Evolutionary conservation across 192 early-diverging fungal species (phyloP).

Genomic region (Backusella sp.): DNA sequence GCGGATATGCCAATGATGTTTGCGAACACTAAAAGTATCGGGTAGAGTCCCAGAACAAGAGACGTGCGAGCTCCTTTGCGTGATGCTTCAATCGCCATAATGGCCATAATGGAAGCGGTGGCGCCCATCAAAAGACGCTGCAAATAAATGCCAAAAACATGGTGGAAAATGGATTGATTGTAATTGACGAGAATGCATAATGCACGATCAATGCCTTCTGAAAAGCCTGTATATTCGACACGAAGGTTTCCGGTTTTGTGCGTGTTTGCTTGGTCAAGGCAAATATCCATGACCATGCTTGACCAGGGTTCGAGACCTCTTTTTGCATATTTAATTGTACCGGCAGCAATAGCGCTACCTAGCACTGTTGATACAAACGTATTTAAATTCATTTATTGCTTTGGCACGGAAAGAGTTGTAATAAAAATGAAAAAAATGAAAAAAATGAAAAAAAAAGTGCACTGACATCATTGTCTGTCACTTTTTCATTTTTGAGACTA

Average conservation of each 20-base stretch:
- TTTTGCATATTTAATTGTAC: neutral
- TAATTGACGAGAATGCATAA: slow-evolving; percentile 8
- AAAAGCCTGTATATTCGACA: neutral
- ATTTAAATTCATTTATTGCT: neutral
- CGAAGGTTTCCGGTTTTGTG: neutral
- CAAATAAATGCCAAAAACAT: slow-evolving; percentile 11
- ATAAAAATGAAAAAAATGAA: neutral
- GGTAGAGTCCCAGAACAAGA: neutral
- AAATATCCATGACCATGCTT: neutral
- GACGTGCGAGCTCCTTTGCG: neutral
- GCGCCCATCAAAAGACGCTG: neutral
- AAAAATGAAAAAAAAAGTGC: neutral
- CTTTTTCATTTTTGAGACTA: neutral
- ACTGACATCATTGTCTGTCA: neutral
- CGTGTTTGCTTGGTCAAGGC: neutral
- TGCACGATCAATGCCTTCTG: neutral
- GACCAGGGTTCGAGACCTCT: neutral
- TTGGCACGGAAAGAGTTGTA: too few relatives aligned
- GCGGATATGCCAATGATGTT: slow-evolving; percentile 10
- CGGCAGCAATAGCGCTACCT: neutral
- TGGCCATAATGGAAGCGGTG: neutral
- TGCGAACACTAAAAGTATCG: neutral
- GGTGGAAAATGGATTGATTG: neutral
- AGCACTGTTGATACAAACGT: neutral
- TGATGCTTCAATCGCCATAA: slow-evolving; percentile 20